A percentile compares a stretch with the other conserved stretches of the same genome.
Evolutionary conservation across 345 rosid species (phyloP).

Genomic region (Iberis pinnata): DNA sequence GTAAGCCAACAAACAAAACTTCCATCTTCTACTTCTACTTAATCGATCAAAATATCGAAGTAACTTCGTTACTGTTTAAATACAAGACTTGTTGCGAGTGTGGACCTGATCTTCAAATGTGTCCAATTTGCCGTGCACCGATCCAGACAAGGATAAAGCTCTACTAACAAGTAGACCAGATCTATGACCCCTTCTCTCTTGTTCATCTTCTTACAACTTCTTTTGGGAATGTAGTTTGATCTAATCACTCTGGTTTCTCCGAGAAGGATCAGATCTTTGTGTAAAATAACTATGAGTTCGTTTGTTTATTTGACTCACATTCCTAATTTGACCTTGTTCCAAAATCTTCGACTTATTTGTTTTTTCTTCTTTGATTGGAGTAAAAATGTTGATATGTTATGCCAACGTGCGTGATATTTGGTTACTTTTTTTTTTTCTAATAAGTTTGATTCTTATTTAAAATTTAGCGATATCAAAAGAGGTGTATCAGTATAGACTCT

Average conservation of each 20-base stretch:
- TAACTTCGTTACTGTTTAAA: conserved; percentile 13
- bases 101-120: conserved; percentile 56
- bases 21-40: neutral
- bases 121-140: conserved; percentile 76
- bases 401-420: neutral
- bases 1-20: conserved; percentile 30
- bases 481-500: too few species aligned
- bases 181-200: conserved; percentile 3
- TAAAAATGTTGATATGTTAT: conserved; percentile 11
- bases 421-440: neutral
- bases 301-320: conserved; percentile 11
- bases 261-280: conserved; percentile 22
- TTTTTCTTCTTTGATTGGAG: conserved; percentile 19
- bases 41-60: neutral
- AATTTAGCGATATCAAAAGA: too few species aligned
- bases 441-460: neutral
- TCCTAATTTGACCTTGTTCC: conserved; percentile 9
- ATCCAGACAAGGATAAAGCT: conserved; percentile 82
- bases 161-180: conserved; percentile 38
- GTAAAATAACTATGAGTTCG: conserved; percentile 11
- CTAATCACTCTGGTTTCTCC: conserved; percentile 14
- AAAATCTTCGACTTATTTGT: conserved; percentile 4
- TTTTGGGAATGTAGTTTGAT: conserved; percentile 24
- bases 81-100: conserved; percentile 84
- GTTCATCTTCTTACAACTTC: conserved; percentile 5